Percentiles rank a stretch among this genome's conserved stretches.
Conservation (phyloP, 306 rosid genomes). For the Quercus variabilis region DNA sequence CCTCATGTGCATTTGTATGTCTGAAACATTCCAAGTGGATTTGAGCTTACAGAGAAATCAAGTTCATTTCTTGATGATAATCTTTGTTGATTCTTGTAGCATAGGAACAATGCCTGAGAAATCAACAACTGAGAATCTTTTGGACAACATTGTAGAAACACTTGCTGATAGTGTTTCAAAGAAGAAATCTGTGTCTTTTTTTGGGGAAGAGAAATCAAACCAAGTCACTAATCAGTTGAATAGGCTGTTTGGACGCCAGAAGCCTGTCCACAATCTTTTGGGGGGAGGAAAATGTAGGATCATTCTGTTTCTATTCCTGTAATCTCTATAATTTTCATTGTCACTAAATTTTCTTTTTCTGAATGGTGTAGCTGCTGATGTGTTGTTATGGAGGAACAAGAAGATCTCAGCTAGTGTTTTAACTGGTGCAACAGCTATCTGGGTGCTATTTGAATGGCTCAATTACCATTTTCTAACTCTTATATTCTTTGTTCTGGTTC, state of each 20-base stretch:
- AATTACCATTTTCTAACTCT: conserved; percentile 72
- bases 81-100: conserved; percentile 21
- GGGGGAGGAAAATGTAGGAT: conserved; percentile 94
- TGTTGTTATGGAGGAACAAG: conserved; percentile 96
- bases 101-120: conserved; percentile 68
- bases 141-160: conserved; percentile 52
- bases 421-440: conserved; percentile 59
- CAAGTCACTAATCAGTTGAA: conserved; percentile 47
- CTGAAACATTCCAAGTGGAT: not conserved
- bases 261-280: conserved; percentile 68
- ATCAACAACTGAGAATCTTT: conserved; percentile 46
- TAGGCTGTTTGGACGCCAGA: conserved; percentile 82
- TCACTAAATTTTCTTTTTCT: conserved; percentile 2
- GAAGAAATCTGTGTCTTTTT: conserved; percentile 45
- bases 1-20: not conserved
- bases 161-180: conserved; percentile 40
- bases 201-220: conserved; percentile 54
- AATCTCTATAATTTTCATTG: conserved; percentile 7
- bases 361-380: conserved; percentile 77
- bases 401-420: conserved; percentile 83
- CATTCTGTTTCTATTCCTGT: conserved; percentile 8
- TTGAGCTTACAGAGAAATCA: conserved; percentile 3
- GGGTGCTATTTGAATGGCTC: conserved; percentile 97
- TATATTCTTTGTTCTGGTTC: conserved; percentile 51
- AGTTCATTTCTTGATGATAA: not conserved